A percentile compares a stretch with the other conserved stretches of the same genome.
phyloP scores from a whole-genome alignment of 768 basidiomycete genomes.

The Tephrocybe rancida region DNA sequence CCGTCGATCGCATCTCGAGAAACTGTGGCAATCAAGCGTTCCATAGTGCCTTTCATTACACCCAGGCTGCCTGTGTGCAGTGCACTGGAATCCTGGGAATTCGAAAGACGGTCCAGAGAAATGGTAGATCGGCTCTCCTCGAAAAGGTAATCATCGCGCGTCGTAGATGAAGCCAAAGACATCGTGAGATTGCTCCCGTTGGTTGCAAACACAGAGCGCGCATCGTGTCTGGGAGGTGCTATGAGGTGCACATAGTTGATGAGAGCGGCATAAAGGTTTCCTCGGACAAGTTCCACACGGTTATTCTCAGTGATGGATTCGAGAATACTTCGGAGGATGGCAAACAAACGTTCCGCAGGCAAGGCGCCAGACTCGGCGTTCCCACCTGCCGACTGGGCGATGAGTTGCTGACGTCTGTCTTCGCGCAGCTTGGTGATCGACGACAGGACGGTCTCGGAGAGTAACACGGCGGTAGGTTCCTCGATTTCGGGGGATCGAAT shows the following conservation, averaged over 20 bases:
- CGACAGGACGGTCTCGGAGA: constrained; percentile 82
- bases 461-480: constrained; percentile 74
- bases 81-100: constrained; percentile 24
- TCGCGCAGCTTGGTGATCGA: constrained; percentile 89
- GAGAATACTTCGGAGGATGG: constrained; percentile 72
- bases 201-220: neutral
- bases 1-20: constrained; percentile 95
- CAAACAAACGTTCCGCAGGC: constrained; percentile 78
- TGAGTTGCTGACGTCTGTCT: constrained; percentile 70
- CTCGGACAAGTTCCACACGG: constrained; percentile 83
- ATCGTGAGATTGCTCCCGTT: constrained; percentile 14
- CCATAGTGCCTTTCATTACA: constrained; percentile 67
- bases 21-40: constrained; percentile 70
- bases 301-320: constrained; percentile 78
- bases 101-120: constrained; percentile 22
- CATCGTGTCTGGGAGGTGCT: constrained; percentile 31
- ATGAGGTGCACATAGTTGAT: constrained; percentile 90
- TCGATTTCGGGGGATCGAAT: constrained; percentile 67
- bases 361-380: constrained; percentile 67
- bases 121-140: constrained; percentile 39
- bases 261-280: constrained; percentile 91
- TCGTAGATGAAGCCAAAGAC: constrained; percentile 40
- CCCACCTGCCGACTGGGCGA: constrained; percentile 65
- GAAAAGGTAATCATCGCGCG: constrained; percentile 42
- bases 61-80: constrained; percentile 66